Percentiles rank a stretch among this genome's conserved stretches.
Conservation (phyloP, 1,139 yeast genomes). For the Saccharomycopsis phalli region DNA sequence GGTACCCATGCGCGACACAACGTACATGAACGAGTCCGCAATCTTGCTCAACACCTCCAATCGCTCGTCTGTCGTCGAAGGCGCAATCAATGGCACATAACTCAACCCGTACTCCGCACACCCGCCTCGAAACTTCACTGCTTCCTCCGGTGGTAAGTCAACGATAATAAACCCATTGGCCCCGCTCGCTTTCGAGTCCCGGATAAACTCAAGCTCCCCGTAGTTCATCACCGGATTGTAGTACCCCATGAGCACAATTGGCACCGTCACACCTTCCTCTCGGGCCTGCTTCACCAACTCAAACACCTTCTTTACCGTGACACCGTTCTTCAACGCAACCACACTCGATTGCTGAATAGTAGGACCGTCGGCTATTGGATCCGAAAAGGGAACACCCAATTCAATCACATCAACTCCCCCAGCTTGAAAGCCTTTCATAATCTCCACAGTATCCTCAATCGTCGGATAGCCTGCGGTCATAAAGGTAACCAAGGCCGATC, state of each 20-base stretch:
- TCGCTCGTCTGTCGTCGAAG: constrained; percentile 89
- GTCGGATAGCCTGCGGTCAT: constrained; percentile 94
- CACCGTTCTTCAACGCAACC: constrained; percentile 70
- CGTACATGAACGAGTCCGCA: constrained; percentile 92
- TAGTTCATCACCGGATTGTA: constrained; percentile 87
- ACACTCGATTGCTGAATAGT: constrained; percentile 85
- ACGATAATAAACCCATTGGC: constrained; percentile 93
- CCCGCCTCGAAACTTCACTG: constrained; percentile 68
- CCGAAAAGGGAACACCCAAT: constrained; percentile 95
- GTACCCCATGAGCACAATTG: constrained; percentile 92
- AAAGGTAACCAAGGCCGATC: constrained; percentile 86
- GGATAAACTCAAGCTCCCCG: constrained; percentile 78
- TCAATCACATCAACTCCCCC: constrained; percentile 96
- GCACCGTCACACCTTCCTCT: constrained; percentile 73
- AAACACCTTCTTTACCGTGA: constrained; percentile 59
- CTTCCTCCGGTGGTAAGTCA: constrained; percentile 97
- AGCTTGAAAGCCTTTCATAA: constrained; percentile 77
- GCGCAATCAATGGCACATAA: constrained; percentile 91
- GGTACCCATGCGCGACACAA: constrained; percentile 95
- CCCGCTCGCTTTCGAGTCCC: constrained; percentile 76
- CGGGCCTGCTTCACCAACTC: constrained; percentile 72
- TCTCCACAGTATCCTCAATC: constrained; percentile 77
- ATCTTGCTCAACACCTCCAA: constrained; percentile 67
- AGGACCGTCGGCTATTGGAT: constrained; percentile 98
- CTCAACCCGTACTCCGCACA: constrained; percentile 66